Evolutionary conservation across 2,329 filamentous ascomycete genomes (phyloP).

Genomic region (Neoascochyta sp.): DNA sequence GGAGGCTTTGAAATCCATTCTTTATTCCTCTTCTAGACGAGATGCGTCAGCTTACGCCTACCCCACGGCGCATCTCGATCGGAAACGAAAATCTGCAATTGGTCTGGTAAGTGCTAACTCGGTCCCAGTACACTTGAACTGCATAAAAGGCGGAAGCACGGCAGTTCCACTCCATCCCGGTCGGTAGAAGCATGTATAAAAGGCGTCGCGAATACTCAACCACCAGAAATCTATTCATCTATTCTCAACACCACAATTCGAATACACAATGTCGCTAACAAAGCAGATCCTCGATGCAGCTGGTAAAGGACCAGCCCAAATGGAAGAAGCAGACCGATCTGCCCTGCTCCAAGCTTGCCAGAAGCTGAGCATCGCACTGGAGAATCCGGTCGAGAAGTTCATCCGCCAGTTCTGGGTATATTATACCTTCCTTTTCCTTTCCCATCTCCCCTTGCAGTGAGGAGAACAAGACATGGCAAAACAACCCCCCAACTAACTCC

Average conservation of each 20-base stretch:
- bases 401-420: conserved; percentile 6
- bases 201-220: no score
- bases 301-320: conserved; percentile 3
- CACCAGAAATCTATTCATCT: neutral
- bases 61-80: no score
- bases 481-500: neutral
- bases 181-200: neutral
- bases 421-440: neutral
- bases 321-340: conserved; percentile 9
- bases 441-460: neutral
- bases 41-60: no score
- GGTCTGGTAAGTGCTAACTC: no score
- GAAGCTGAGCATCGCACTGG: conserved; percentile 7
- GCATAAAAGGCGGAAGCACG: neutral
- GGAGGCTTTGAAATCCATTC: no score
- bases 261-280: conserved; percentile 1
- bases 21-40: no score
- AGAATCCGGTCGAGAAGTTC: conserved; percentile 8
- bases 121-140: no score
- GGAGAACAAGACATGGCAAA: neutral
- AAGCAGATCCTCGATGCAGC: conserved; percentile 3
- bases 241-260: neutral
- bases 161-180: neutral
- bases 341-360: conserved; percentile 5
- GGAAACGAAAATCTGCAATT: neutral